A percentile compares a stretch with the other conserved stretches of the same genome.
These are phyloP conservation scores for Kodamaea restingae DNA, from an alignment of 805 yeast genomes.

Conservation along the genomic window DNA sequence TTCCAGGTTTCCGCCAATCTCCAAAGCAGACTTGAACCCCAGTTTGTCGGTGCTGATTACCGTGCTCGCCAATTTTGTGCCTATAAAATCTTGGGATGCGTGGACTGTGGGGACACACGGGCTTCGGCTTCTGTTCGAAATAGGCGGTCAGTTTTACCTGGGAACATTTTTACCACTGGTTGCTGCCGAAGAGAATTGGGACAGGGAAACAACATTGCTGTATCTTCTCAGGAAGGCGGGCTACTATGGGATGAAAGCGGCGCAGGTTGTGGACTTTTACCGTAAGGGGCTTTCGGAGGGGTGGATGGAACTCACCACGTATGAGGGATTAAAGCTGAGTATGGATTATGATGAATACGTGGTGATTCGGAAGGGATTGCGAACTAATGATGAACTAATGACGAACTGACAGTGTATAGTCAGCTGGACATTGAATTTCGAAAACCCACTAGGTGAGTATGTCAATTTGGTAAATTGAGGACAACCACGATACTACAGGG, in stretches of 20 bases:
- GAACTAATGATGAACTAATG: neutral
- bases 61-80: conserved; percentile 54
- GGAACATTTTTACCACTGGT: conserved; percentile 92
- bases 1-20: conserved; percentile 68
- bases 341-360: conserved; percentile 22
- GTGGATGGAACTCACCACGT: conserved; percentile 30
- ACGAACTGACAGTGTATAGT: conserved; percentile 10
- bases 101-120: conserved; percentile 89
- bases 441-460: too few relatives aligned
- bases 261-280: conserved; percentile 20
- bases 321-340: conserved; percentile 32
- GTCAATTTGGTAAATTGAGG: too few relatives aligned
- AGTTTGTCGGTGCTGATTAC: conserved; percentile 60
- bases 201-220: conserved; percentile 61
- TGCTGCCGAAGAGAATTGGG: conserved; percentile 85
- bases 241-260: conserved; percentile 3
- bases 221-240: conserved; percentile 77
- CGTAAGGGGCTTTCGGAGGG: conserved; percentile 27
- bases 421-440: neutral
- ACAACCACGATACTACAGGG: too few relatives aligned
- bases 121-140: conserved; percentile 52
- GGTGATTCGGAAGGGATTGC: conserved; percentile 12
- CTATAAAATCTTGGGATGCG: conserved; percentile 49
- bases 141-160: conserved; percentile 39
- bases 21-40: conserved; percentile 46